Evolutionary conservation across 2,329 filamentous ascomycete species (phyloP), one percentile per base, ranked within the genome.

Genomic region (Diaporthe nobilis): DNA sequence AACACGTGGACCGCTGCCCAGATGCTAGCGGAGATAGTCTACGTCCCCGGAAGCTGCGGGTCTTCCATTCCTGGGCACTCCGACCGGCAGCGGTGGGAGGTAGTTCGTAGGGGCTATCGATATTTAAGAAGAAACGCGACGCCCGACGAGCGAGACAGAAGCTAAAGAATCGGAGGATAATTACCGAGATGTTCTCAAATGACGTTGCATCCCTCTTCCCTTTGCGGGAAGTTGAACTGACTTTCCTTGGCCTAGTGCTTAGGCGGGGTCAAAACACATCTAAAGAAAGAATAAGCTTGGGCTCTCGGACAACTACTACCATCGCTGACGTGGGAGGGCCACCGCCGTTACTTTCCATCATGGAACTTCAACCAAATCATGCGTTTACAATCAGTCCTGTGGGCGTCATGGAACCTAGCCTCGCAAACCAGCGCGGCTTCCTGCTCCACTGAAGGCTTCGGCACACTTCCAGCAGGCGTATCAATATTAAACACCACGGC

Each of bases 381-480:
- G 63, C 63, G 63, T 51, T 37, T 67, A 51, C 63, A 67, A 31
- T 67, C 63, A 67, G 28, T 67, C 28, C 28, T 67, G 44, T 67
- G 63, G 63, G 44, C 63, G 13, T 51, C 44, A 67, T 67, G 63
- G 63, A 49, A 67, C 44, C 44, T 49, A 49, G 63, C 63, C 28
- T 67, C 44, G 63, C 44, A 49, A 34, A 67, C 28, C 63, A 67
- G 55, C 44, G 71, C 71, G 39, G 53, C 34, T 3, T 47, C 47
- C 31, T 73, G 71, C 42, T 53, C 31, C 44, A 9, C 34, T 51
- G 44, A 73, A 17, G 34, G 71, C 9, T 73, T 73, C 15, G 71
- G 71, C 39, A 20, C 71, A 31, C 71, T 73, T 8, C 71, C 71
- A 65, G 44, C 31, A 31, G 71, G 58, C 60, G 60, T 73, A 53